A percentile compares a stretch with the other conserved stretches of the same genome.
Evolutionary conservation across 768 basidiomycete genomes (phyloP).

Genomic region (Dendrothele bispora): DNA sequence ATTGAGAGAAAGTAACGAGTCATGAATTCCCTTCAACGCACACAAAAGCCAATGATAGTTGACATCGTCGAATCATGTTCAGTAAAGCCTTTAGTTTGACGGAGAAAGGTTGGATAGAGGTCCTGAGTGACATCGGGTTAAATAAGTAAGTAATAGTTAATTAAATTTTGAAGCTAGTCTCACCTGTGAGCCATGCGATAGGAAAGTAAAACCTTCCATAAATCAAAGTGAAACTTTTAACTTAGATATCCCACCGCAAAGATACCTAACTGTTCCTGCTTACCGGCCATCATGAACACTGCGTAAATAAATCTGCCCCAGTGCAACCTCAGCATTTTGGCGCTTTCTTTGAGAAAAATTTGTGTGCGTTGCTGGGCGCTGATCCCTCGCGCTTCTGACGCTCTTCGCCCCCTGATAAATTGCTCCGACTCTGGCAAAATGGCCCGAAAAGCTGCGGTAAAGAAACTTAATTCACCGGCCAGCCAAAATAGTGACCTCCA

Average conservation of each 20-base stretch:
- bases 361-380: conserved; percentile 38
- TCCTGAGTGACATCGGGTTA: conserved; percentile 32
- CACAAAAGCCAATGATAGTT: conserved; percentile 75
- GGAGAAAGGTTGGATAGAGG: conserved; percentile 64
- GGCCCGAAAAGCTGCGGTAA: conserved; percentile 52
- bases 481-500: conserved; percentile 68
- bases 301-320: conserved; percentile 65
- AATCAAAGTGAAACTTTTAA: neutral
- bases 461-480: conserved; percentile 46
- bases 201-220: conserved; percentile 50
- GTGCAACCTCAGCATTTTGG: conserved; percentile 56
- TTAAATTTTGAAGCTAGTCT: conserved; percentile 24
- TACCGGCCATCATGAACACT: conserved; percentile 52
- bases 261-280: too few relatives aligned
- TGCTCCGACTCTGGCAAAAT: conserved; percentile 51
- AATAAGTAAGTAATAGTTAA: conserved; percentile 9
- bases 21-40: too few relatives aligned
- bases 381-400: conserved; percentile 29
- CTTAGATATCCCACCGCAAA: too few relatives aligned
- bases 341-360: conserved; percentile 56
- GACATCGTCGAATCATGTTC: conserved; percentile 52
- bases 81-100: conserved; percentile 51
- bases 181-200: conserved; percentile 54
- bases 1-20: too few relatives aligned
- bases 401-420: too few relatives aligned